These are phyloP conservation scores for Yamadazyma scolyti DNA, from an alignment of 805 yeast genomes.

Conservation along the genomic window DNA sequence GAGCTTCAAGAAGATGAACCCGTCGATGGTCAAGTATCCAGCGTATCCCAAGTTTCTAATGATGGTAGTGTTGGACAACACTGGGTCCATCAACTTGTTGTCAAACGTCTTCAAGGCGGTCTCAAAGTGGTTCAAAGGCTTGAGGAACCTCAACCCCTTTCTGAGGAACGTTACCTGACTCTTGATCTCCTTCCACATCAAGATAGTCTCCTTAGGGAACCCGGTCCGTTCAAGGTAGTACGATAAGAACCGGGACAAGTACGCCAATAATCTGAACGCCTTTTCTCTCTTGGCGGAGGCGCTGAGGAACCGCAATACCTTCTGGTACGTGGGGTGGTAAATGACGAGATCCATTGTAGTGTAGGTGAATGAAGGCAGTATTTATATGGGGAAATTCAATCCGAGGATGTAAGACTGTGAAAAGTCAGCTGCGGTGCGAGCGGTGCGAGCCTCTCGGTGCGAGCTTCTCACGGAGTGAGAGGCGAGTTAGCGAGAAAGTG, in stretches of 20 bases:
- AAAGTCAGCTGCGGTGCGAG: no score
- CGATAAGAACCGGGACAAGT: conserved; percentile 70
- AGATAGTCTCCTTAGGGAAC: conserved; percentile 43
- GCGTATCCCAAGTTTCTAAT: conserved; percentile 59
- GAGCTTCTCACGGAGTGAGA: no score
- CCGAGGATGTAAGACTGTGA: no score
- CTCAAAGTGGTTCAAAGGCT: conserved; percentile 71
- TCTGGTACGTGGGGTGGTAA: conserved; percentile 69
- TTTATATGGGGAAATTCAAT: not conserved
- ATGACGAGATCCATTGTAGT: conserved; percentile 63
- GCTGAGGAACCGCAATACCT: conserved; percentile 61
- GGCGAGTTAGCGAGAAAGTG: no score
- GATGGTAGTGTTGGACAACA: conserved; percentile 50
- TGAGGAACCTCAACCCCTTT: conserved; percentile 79
- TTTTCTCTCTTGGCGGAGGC: conserved; percentile 76
- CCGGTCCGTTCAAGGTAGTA: conserved; percentile 59
- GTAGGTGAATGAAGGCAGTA: conserved; percentile 49
- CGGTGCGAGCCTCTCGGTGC: no score
- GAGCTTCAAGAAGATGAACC: conserved; percentile 57
- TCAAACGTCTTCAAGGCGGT: conserved; percentile 65
- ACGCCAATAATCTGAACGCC: conserved; percentile 72
- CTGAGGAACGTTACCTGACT: conserved; percentile 64
- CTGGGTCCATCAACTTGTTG: conserved; percentile 65
- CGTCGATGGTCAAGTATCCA: conserved; percentile 61
- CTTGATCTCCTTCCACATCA: conserved; percentile 54